Evolutionary conservation across 2,329 filamentous ascomycete genomes (phyloP).

Genomic region (Colletotrichum sojae): DNA sequence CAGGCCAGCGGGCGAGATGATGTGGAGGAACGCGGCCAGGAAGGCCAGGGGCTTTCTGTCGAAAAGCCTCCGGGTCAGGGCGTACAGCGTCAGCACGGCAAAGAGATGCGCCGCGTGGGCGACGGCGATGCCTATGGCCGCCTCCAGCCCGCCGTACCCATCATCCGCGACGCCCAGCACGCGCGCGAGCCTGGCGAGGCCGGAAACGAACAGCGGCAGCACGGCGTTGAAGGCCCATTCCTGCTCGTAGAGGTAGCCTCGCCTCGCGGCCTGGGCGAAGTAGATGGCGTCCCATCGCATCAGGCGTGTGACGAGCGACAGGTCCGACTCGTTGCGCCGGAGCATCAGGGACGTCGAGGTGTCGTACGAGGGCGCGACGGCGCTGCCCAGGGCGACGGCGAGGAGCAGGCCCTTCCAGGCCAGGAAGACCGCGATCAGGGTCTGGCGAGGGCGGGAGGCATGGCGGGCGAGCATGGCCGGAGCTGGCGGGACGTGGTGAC

Average conservation of each 20-base stretch:
- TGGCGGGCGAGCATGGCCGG: conserved; percentile 35
- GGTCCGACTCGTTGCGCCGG: conserved; percentile 43
- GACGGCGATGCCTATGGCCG: conserved; percentile 73
- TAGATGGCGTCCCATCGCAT: conserved; percentile 88
- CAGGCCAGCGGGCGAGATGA: conserved; percentile 88
- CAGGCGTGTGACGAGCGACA: conserved; percentile 68
- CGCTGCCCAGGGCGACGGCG: conserved; percentile 67
- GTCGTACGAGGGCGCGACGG: conserved; percentile 76
- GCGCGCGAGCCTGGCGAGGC: conserved; percentile 49
- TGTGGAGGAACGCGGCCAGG: conserved; percentile 79
- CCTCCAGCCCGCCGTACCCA: conserved; percentile 49
- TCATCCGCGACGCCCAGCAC: conserved; percentile 43
- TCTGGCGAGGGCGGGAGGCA: conserved; percentile 40
- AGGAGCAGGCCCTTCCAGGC: conserved; percentile 79
- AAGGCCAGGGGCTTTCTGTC: conserved; percentile 71
- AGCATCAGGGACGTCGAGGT: conserved; percentile 75
- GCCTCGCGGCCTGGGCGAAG: conserved; percentile 73
- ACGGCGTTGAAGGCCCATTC: conserved; percentile 84
- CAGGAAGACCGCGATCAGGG: conserved; percentile 62
- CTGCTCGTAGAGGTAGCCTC: conserved; percentile 82
- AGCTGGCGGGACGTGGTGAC: conserved; percentile 4
- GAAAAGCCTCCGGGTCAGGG: conserved; percentile 72
- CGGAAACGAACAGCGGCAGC: conserved; percentile 60
- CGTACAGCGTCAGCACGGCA: conserved; percentile 80
- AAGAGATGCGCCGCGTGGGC: conserved; percentile 83